phyloP scores from a whole-genome alignment of 768 basidiomycete species.

The Artomyces pyxidatus region DNA sequence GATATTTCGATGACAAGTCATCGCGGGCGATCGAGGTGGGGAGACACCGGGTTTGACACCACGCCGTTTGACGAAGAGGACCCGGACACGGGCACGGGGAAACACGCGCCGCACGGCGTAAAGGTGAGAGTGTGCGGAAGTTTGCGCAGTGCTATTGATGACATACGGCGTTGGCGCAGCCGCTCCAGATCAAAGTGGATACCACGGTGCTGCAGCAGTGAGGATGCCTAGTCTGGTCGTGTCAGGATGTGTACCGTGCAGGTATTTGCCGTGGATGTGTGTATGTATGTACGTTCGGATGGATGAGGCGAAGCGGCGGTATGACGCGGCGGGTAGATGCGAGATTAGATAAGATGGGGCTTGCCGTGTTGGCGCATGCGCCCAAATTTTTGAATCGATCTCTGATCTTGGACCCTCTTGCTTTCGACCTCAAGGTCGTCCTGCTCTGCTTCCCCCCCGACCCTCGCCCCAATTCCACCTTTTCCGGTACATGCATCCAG shows the following conservation, averaged over 20 bases:
- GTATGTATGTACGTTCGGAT: no score
- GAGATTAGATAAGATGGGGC: not conserved
- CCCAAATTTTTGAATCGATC: not conserved
- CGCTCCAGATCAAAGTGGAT: constrained; percentile 6
- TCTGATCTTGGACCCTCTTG: not conserved
- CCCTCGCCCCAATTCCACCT: not conserved
- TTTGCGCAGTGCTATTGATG: not conserved
- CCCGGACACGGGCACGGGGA: not conserved
- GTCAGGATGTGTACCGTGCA: no score
- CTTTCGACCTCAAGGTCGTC: no score
- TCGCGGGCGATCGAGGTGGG: not conserved
- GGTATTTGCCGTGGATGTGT: no score
- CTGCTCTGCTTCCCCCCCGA: not conserved
- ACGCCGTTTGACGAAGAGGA: not conserved
- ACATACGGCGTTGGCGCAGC: no score
- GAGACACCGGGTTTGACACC: not conserved
- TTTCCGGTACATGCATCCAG: constrained; percentile 13
- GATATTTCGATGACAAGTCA: not conserved
- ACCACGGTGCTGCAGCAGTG: not conserved
- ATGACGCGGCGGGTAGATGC: no score
- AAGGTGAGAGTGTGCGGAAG: not conserved
- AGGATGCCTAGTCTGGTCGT: no score
- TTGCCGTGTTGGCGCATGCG: not conserved
- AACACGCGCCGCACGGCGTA: not conserved
- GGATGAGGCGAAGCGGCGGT: no score